Evolutionary conservation across 2,329 filamentous ascomycete species (phyloP).

Genomic region (Penicillium sp.): DNA sequence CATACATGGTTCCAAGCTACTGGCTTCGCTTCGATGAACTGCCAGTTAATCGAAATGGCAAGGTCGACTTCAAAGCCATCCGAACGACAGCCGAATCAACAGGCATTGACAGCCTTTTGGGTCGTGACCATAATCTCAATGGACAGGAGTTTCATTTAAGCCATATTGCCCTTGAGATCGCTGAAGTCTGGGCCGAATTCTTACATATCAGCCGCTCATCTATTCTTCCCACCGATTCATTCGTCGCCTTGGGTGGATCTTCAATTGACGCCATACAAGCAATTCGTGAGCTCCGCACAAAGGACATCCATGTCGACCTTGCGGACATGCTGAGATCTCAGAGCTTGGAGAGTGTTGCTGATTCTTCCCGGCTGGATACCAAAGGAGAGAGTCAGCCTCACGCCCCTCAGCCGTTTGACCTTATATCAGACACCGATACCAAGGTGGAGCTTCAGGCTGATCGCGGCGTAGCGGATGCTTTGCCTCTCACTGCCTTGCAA

Average conservation of each 20-base stretch:
- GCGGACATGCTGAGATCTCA: not conserved
- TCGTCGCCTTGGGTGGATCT: not conserved
- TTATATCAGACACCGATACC: not conserved
- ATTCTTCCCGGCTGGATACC: not conserved
- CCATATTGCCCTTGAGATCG: not conserved
- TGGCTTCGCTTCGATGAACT: not conserved
- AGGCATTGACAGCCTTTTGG: not conserved
- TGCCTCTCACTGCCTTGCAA: not conserved
- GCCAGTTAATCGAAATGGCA: not conserved
- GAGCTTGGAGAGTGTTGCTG: not conserved
- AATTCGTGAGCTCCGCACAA: not conserved
- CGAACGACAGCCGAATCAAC: not conserved
- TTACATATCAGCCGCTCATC: not conserved
- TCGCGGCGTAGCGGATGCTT: not conserved
- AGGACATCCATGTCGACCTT: not conserved
- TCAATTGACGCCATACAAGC: not conserved
- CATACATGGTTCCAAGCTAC: not conserved
- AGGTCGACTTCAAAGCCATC: not conserved
- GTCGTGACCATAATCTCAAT: not conserved
- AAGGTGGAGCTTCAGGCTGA: not conserved
- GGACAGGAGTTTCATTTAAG: not conserved
- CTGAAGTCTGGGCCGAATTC: not conserved
- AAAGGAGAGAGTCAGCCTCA: not conserved
- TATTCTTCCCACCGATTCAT: not conserved
- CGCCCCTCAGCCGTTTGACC: not conserved